These are phyloP conservation scores for Gastrodia elata DNA, from an alignment of 106 monocot genomes.

Conservation along the genomic window DNA sequence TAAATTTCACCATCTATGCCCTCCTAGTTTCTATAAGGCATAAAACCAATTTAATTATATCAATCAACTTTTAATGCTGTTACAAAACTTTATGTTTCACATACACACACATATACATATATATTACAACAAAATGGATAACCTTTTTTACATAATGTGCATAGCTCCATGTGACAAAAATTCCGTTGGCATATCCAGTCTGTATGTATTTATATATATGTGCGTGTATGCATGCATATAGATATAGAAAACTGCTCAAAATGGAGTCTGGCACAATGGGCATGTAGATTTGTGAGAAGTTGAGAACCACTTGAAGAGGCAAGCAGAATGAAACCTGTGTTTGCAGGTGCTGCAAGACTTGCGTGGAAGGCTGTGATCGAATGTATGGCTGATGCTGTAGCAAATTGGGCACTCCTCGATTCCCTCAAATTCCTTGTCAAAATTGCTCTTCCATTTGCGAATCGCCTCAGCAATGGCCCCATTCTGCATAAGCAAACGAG, in stretches of 20 bases:
- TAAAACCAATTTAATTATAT: too few species aligned
- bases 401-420: constrained; percentile 97
- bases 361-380: constrained; percentile 81
- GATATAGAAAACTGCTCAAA: constrained; percentile 25
- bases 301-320: constrained; percentile 94
- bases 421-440: constrained; percentile 88
- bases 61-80: too few species aligned
- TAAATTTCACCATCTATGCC: too few species aligned
- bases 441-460: constrained; percentile 75
- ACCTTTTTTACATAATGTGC: too few species aligned
- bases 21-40: too few species aligned
- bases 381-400: constrained; percentile 93
- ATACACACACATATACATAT: too few species aligned
- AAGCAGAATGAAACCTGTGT: constrained; percentile 88
- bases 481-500: constrained; percentile 40
- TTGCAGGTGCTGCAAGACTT: constrained; percentile 95
- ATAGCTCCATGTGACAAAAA: too few species aligned
- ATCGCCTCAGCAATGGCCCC: constrained; percentile 97
- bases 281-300: constrained; percentile 93
- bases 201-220: too few species aligned
- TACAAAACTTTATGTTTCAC: too few species aligned
- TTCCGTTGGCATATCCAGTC: too few species aligned
- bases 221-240: too few species aligned
- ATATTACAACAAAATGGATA: too few species aligned
- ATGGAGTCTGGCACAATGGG: constrained; percentile 91